Conservation (phyloP, 2,329 filamentous ascomycete species). For the Lecanicillium sp. region DNA sequence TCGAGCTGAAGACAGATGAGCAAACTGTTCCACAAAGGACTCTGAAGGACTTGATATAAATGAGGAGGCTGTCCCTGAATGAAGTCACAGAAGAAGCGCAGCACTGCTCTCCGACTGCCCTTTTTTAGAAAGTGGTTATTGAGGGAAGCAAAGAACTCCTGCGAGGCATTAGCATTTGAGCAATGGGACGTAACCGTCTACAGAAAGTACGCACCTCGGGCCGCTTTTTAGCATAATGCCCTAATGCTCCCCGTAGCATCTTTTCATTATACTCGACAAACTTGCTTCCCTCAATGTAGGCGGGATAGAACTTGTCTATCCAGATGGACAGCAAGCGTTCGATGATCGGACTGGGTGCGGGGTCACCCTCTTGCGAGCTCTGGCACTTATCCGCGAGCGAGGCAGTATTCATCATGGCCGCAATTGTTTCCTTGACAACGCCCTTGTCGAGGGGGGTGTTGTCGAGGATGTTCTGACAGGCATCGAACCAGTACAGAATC, state of each 20-base stretch:
- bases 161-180: slow-evolving; percentile 5
- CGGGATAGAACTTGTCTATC: slow-evolving; percentile 39
- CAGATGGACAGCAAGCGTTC: slow-evolving; percentile 49
- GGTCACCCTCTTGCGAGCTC: slow-evolving; percentile 30
- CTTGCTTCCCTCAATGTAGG: slow-evolving; percentile 26
- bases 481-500: slow-evolving; percentile 64
- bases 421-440: slow-evolving; percentile 54
- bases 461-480: slow-evolving; percentile 26
- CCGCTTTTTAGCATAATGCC: slow-evolving; percentile 57
- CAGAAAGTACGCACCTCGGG: slow-evolving; percentile 38
- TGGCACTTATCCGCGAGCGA: slow-evolving; percentile 52
- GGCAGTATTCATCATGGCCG: slow-evolving; percentile 57
- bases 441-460: slow-evolving; percentile 53
- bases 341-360: slow-evolving; percentile 41
- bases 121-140: slow-evolving; percentile 58
- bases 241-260: slow-evolving; percentile 41
- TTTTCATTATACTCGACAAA: slow-evolving; percentile 38
- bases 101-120: slow-evolving; percentile 52
- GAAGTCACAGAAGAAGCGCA: slow-evolving; percentile 64
- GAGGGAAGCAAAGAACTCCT: slow-evolving; percentile 59
- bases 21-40: slow-evolving; percentile 61
- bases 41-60: slow-evolving; percentile 64
- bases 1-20: slow-evolving; percentile 69
- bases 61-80: slow-evolving; percentile 72
- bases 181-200: neutral